Percentiles rank a stretch among this genome's conserved stretches.
phyloP scores from a whole-genome alignment of 495 filamentous ascomycete genomes.

The Daldinia decipiens region DNA sequence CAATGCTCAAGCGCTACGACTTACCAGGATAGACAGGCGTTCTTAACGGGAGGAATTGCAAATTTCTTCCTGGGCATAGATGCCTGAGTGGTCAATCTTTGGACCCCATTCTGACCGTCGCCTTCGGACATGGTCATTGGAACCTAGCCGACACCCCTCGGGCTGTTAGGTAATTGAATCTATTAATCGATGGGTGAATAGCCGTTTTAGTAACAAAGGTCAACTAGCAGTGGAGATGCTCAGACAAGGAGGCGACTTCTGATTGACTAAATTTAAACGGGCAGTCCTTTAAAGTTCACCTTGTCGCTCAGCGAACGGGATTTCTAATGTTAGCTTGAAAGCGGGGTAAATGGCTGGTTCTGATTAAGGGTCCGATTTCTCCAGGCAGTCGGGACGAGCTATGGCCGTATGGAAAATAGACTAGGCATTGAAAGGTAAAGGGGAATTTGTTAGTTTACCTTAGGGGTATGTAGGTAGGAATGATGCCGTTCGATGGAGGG shows the following conservation, averaged over 20 bases:
- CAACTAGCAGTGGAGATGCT: slow-evolving; percentile 37
- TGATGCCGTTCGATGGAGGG: slow-evolving; percentile 26
- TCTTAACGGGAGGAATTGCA: slow-evolving; percentile 67
- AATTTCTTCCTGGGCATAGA: slow-evolving; percentile 52
- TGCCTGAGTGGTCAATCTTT: slow-evolving; percentile 38
- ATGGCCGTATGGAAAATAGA: neutral
- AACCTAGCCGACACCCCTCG: slow-evolving; percentile 2
- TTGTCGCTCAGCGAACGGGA: neutral
- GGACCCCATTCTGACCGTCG: slow-evolving; percentile 37
- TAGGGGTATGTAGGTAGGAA: slow-evolving; percentile 14
- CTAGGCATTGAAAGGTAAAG: slow-evolving; percentile 22
- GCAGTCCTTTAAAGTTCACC: neutral
- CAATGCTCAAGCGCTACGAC: slow-evolving; percentile 37
- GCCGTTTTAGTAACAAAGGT: slow-evolving; percentile 23
- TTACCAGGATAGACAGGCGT: slow-evolving; percentile 71
- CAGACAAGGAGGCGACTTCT: slow-evolving; percentile 27
- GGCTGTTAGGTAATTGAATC: slow-evolving; percentile 44
- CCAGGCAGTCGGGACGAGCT: neutral
- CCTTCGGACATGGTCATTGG: slow-evolving; percentile 42
- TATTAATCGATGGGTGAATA: slow-evolving; percentile 13
- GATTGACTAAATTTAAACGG: slow-evolving; percentile 35
- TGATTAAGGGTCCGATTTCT: neutral
- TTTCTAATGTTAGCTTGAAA: slow-evolving; percentile 13
- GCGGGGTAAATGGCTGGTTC: slow-evolving; percentile 32
- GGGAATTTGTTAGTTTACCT: slow-evolving; percentile 22